Evolutionary conservation across 441 rosid genomes (phyloP).

Genomic region (Erysimum cheiri): DNA sequence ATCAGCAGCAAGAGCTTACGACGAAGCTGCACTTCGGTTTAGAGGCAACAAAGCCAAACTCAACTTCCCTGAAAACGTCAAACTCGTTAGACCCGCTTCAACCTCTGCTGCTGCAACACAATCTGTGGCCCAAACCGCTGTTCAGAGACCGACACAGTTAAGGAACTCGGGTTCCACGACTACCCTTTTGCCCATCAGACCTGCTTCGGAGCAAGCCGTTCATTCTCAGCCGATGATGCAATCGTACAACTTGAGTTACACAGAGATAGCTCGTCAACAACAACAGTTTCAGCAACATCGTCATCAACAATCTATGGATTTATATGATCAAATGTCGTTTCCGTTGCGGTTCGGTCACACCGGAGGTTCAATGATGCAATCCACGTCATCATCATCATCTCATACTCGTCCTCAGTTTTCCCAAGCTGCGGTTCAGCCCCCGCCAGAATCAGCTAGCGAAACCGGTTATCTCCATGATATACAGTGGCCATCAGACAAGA

Average conservation of each 20-base stretch:
- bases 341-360: slow-evolving; percentile 46
- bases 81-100: slow-evolving; percentile 46
- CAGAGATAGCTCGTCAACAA: slow-evolving; percentile 39
- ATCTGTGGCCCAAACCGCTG: slow-evolving; percentile 20
- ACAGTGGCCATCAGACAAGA: slow-evolving; percentile 47
- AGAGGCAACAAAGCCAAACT: slow-evolving; percentile 94
- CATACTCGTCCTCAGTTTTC: slow-evolving; percentile 41
- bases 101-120: not conserved
- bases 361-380: slow-evolving; percentile 19
- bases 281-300: slow-evolving; percentile 36
- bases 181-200: slow-evolving; percentile 49
- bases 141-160: slow-evolving; percentile 44
- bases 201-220: slow-evolving; percentile 40
- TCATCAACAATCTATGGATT: slow-evolving; percentile 41
- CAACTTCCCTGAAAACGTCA: slow-evolving; percentile 93
- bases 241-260: slow-evolving; percentile 39
- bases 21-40: slow-evolving; percentile 82
- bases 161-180: slow-evolving; percentile 45
- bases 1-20: slow-evolving; percentile 88
- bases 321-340: slow-evolving; percentile 47
- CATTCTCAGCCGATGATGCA: slow-evolving; percentile 40
- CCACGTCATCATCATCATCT: slow-evolving; percentile 42
- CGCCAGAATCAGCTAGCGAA: slow-evolving; percentile 36
- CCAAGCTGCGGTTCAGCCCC: slow-evolving; percentile 13
- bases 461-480: slow-evolving; percentile 37